Base-by-base conservation (phyloP, 352 stramenopile genomes). In the Hyphochytrium catenoides region DNA sequence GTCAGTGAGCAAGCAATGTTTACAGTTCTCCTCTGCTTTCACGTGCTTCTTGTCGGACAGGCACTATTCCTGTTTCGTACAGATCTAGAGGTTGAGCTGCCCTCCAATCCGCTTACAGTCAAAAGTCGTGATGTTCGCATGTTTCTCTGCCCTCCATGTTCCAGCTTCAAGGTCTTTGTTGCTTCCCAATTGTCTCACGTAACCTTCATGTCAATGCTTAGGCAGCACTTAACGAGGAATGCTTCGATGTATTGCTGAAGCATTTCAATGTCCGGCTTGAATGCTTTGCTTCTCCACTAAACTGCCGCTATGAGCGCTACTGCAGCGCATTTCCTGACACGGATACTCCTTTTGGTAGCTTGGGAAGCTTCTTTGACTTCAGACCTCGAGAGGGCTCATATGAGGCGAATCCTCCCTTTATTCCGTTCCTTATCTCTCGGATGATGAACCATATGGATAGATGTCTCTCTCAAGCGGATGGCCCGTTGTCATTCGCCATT, bases 341-440 rank as follows among this genome's bases (percentile, higher is more conserved):
- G 8, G 77, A 92, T 46, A 37, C 48, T 17, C 43, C 51, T 18
- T 95, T 95, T 53, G 78, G 79, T 29, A 87, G 70, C 39, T 50
- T 76, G 22, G 82, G 79, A 26, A 91, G 61, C 46, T 95, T 94
- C 47, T 95, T 95, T 45, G 65, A 88, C 41, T 82, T 87, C 24
- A 51, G 60, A 28, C 77, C 78, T n/a, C 63, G 55, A 26, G 60
- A 52, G 3, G 76, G 58, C 22, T 75, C 64, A 41, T 95, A 76
- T 43, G 75, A 94, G 59, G 82, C 78, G 7, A 95, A 95, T 57
- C 84, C 84, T 34, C 84, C 84, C 2, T 95, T 95, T 54, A 79
- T 90, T 32, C 72, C 77, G 15, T 59, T 70, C 39, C 54, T 95
- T 26, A 93, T 95, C 43, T 65, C 74, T 42, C 54, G 56, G 9